Percentiles rank a stretch among this genome's conserved stretches.
Conservation (phyloP, 176 grass and related monocot species). For the Ensete ventricosum region DNA sequence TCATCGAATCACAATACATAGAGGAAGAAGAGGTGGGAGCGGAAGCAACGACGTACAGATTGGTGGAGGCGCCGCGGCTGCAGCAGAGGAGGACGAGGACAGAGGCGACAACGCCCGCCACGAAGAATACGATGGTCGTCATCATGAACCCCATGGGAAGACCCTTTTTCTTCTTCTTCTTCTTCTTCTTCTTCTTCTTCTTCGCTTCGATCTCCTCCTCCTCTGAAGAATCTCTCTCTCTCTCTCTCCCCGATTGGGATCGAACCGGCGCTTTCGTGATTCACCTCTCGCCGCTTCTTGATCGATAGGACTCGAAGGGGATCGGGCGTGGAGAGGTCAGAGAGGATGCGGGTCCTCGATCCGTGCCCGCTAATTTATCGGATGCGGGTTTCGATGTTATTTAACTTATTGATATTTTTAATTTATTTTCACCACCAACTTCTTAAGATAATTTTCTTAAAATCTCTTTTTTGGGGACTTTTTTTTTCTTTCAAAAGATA, state of each 20-base stretch:
- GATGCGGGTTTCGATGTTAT: too few relatives aligned
- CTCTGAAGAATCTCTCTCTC: not conserved
- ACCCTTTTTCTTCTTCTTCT: not conserved
- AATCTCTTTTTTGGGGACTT: too few relatives aligned
- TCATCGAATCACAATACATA: not conserved
- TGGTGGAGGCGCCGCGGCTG: slow-evolving; percentile 43
- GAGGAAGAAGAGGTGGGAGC: not conserved
- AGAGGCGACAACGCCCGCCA: slow-evolving; percentile 40
- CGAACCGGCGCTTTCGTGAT: not conserved
- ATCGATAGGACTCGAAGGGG: not conserved
- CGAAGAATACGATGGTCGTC: slow-evolving; percentile 36
- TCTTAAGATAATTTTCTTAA: too few relatives aligned
- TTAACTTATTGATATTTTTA: too few relatives aligned
- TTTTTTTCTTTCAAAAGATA: too few relatives aligned
- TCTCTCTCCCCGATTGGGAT: not conserved
- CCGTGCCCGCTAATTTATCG: too few relatives aligned
- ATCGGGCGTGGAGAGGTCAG: not conserved
- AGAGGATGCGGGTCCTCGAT: not conserved
- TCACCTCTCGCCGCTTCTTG: not conserved
- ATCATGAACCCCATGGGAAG: slow-evolving; percentile 29
- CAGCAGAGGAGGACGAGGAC: slow-evolving; percentile 33
- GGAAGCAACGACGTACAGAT: slow-evolving; percentile 25
- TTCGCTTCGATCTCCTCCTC: not conserved
- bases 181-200: not conserved
- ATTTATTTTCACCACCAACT: too few relatives aligned